Percentiles rank a stretch among this genome's conserved stretches.
These are phyloP conservation scores for Amanita pallidorosea DNA, from an alignment of 768 basidiomycete species.

Conservation along the genomic window DNA sequence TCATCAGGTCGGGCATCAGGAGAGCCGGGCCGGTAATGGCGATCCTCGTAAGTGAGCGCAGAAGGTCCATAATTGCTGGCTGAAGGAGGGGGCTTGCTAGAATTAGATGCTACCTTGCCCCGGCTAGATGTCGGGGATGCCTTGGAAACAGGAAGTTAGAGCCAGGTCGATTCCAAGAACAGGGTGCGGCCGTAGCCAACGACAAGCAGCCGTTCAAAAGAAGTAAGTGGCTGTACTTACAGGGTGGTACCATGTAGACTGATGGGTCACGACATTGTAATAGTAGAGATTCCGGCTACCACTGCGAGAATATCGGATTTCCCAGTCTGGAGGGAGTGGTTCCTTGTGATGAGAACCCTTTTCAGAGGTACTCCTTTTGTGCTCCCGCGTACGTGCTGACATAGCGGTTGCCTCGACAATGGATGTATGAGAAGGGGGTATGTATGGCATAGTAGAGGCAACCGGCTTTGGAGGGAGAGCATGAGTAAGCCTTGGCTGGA, in stretches of 20 bases:
- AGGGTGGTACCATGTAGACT: slow-evolving; percentile 51
- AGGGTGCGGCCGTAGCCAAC: slow-evolving; percentile 13
- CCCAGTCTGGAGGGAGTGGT: slow-evolving; percentile 50
- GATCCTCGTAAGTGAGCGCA: slow-evolving; percentile 34
- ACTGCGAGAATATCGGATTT: slow-evolving; percentile 39
- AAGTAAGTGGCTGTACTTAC: slow-evolving; percentile 18
- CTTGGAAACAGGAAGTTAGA: background rate
- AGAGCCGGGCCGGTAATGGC: slow-evolving; percentile 50
- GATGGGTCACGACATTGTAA: slow-evolving; percentile 44
- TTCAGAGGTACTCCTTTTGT: slow-evolving; percentile 21
- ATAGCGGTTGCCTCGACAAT: slow-evolving; percentile 55
- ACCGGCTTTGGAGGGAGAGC: slow-evolving; percentile 61
- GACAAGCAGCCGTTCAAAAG: slow-evolving; percentile 4
- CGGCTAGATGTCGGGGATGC: background rate
- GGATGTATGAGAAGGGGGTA: slow-evolving; percentile 45
- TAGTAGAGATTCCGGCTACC: slow-evolving; percentile 40
- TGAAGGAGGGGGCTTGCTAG: slow-evolving; percentile 6
- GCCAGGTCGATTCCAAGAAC: background rate
- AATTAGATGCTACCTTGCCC: slow-evolving; percentile 6
- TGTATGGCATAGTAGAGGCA: slow-evolving; percentile 36
- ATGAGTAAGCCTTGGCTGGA: slow-evolving; percentile 41
- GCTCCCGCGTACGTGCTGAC: slow-evolving; percentile 32
- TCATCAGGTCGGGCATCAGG: slow-evolving; percentile 17
- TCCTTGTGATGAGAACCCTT: slow-evolving; percentile 13
- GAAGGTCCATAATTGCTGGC: slow-evolving; percentile 12